Base-by-base conservation (phyloP, 495 filamentous ascomycete species). In the Coniosporium apollinis region DNA sequence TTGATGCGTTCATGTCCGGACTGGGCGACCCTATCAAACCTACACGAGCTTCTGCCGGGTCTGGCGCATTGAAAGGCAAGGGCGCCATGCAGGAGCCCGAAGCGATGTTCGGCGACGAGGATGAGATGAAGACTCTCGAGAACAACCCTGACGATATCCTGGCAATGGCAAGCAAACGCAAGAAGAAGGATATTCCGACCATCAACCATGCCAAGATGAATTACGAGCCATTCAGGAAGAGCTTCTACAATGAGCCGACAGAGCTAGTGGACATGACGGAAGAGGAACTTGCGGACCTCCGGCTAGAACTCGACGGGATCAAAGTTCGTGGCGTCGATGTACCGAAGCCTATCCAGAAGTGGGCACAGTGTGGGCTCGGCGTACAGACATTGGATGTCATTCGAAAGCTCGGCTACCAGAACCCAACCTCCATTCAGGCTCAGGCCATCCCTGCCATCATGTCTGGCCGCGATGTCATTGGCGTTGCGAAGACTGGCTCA, bases 401-500 rank as follows among this genome's bases (percentile, higher is more conserved):
- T 33, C 66, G 75, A 15, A 70, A 66, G 18, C 66, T 94, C 7
- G 80, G 79, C n/a, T 99, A 75, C 50, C 80, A 92, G 24, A 77
- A 66, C 44, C 82, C 89, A 9, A 94, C 91, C 8, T 72, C 89
- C 6, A 94, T 99, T 42, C 91, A 99, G 59, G 70, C 82, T 40
- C 91, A 99, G 50, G 89, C 91, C 1, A 76, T 96, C 45, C 91
- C 91, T 7, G 74, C 82, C 5, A 84, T 94, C 42, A 93, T 94
- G 82, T 89, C 87, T 22, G 91, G 91, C 11, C 76, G 84, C 46
- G 87, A 99, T 62, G 77, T 94, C 10, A 91, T 96, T 42, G 89
- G 87, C 45, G 81, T 96, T 28, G 91, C 91, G 2, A 96, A 96
- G 56, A 99, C 91, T 14, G 91, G 91, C 3, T 96, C 91, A n/a